phyloP scores from a whole-genome alignment of 345 rosid species.

The Streptanthus diversifolius region DNA sequence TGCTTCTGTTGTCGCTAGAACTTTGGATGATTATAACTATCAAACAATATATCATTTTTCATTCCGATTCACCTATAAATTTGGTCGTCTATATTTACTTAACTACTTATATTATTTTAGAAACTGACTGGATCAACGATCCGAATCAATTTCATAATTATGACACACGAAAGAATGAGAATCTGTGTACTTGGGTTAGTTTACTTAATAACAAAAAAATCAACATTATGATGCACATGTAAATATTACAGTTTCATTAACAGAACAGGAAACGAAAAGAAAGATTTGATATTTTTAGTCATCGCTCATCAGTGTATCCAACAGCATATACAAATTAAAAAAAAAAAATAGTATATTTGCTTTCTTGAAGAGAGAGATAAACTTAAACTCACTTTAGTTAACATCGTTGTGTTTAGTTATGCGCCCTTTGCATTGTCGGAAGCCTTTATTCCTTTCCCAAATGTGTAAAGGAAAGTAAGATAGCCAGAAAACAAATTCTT shows the following conservation, averaged over 20 bases:
- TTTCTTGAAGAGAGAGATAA: not conserved
- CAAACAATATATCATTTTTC: not conserved
- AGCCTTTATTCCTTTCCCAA: conserved; percentile 35
- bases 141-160: not conserved
- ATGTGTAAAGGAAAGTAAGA: conserved; percentile 7
- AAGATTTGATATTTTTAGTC: not conserved
- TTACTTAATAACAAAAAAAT: not conserved
- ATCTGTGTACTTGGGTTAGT: not conserved
- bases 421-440: conserved; percentile 18
- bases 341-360: not conserved
- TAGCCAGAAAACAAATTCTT: not conserved
- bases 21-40: not conserved
- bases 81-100: not conserved
- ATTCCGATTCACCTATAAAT: not conserved
- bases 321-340: not conserved
- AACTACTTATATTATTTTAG: not conserved
- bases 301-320: conserved; percentile 2
- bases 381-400: not conserved
- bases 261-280: not conserved
- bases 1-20: conserved; percentile 16
- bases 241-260: not conserved
- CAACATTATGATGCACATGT: not conserved
- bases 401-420: conserved; percentile 13
- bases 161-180: not conserved
- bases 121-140: not conserved